phyloP scores from a whole-genome alignment of 352 stramenopile species.

The Nothophytophthora sp. region DNA sequence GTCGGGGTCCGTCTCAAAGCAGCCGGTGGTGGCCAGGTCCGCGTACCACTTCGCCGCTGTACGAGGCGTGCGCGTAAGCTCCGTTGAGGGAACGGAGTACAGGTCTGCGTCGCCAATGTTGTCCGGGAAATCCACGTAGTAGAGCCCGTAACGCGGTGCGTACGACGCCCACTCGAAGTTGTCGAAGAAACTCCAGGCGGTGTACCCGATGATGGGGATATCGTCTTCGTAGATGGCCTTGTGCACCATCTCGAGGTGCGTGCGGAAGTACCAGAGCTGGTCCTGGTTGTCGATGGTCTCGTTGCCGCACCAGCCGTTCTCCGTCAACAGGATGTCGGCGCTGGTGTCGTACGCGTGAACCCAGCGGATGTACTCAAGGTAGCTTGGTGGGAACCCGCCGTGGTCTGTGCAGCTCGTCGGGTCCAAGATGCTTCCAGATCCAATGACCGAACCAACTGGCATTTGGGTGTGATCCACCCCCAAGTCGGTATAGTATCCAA shows the following conservation, averaged over 20 bases:
- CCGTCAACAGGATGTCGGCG: constrained; percentile 51
- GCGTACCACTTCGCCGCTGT: constrained; percentile 41
- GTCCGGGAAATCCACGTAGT: constrained; percentile 59
- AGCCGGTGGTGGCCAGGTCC: constrained; percentile 18
- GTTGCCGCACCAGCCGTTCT: constrained; percentile 72
- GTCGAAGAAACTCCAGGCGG: constrained; percentile 74
- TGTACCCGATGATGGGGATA: constrained; percentile 86
- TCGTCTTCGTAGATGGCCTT: constrained; percentile 44
- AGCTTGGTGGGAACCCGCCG: constrained; percentile 49
- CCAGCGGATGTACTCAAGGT: constrained; percentile 51
- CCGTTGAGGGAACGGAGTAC: constrained; percentile 18
- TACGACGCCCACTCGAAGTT: constrained; percentile 36
- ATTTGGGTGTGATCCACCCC: constrained; percentile 54
- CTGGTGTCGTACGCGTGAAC: constrained; percentile 40
- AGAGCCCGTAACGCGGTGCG: constrained; percentile 56
- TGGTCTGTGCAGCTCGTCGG: constrained; percentile 20
- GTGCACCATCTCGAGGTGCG: constrained; percentile 53
- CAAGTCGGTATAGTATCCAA: constrained; percentile 43
- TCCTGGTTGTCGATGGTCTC: constrained; percentile 54
- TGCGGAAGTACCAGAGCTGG: constrained; percentile 60
- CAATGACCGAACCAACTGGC: constrained; percentile 35
- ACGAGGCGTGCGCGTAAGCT: constrained; percentile 43
- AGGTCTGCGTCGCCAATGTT: constrained; percentile 29
- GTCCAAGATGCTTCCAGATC: constrained; percentile 23
- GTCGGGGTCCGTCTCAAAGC: constrained; percentile 22